Base-by-base conservation (phyloP, 148 eudicot species). In the Vaccinium vitisidaea region DNA sequence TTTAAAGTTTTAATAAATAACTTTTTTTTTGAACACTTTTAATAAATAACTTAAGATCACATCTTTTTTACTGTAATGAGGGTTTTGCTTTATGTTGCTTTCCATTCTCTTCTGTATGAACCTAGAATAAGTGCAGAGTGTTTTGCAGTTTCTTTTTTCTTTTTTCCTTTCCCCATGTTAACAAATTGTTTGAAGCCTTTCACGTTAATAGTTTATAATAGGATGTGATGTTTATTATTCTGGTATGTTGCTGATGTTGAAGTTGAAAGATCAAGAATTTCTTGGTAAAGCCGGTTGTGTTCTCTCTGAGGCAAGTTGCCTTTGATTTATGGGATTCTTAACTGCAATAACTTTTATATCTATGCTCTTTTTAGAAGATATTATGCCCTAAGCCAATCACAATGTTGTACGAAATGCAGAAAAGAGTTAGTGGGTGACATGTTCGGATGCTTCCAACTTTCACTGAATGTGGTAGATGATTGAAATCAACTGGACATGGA, bases 251-350 rank as follows among this genome's bases (percentile, higher is more conserved):
- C 93, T 95, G 99, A 54, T 69, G 77, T 88, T 97, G 85, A 90
- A 95, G 80, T 90, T 97, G 86, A 65, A 83, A 79, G 93, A 95
- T 79, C 99, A 97, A 84, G 99, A 97, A 19, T 97, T 91, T 78
- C 90, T 97, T 73, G 99, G 98, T 71, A 98, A 95, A 92, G 95
- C 94, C 54, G 91, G 43, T 65, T 95, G 99, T 86, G 84, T 82
- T 78, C 86, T 97, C 30, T 94, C 99, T 81, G 95, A 97, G 98
- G 99, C 93, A 88, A 85, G 88, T 86, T 43, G 36, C 50, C 46
- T 84, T 61, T 1, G 32, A 84, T 59, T 19, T 59, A 59, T 59
- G 23, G 21, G 67, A 59, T 75, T 11, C 3, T 25, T 53, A 70
- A 65, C 32, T 27, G 49, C 59, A 79, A 32, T 25, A 16, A 48